Conservation (phyloP, 129 eudicot species). For the Escallonia rubra region DNA sequence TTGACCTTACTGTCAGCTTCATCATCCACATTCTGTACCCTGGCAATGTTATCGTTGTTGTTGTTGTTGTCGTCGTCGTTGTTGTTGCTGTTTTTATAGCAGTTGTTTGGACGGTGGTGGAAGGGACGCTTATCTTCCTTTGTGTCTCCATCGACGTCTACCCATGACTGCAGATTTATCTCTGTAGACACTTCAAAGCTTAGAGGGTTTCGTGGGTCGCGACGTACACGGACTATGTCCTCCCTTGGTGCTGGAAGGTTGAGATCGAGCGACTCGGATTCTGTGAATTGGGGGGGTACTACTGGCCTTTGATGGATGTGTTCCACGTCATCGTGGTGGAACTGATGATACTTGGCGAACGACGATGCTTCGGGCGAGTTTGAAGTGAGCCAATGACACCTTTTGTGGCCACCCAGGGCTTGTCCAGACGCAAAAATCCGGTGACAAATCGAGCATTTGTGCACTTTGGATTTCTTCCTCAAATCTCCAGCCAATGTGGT, state of each 20-base stretch:
- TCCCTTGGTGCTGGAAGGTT: constrained; percentile 51
- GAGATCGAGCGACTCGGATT: constrained; percentile 46
- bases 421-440: constrained; percentile 77
- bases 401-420: constrained; percentile 89
- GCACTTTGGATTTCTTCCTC: constrained; percentile 72
- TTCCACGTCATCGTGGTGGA: constrained; percentile 28
- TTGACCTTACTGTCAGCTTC: constrained; percentile 87
- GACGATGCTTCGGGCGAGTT: constrained; percentile 50
- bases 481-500: constrained; percentile 34
- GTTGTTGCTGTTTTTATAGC: constrained; percentile 1
- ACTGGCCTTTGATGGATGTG: constrained; percentile 31
- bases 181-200: constrained; percentile 75
- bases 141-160: constrained; percentile 4
- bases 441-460: constrained; percentile 82
- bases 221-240: constrained; percentile 24
- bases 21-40: constrained; percentile 40
- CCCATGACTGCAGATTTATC: constrained; percentile 50
- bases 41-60: constrained; percentile 20
- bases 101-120: constrained; percentile 10
- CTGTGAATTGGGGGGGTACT: constrained; percentile 14
- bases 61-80: constrained; percentile 12
- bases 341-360: constrained; percentile 27
- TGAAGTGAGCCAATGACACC: constrained; percentile 95
- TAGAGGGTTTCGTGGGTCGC: constrained; percentile 44
- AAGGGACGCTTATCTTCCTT: constrained; percentile 8